Conservation (phyloP, 257 asterid genomes). For the Capsicum rhomboideum region DNA sequence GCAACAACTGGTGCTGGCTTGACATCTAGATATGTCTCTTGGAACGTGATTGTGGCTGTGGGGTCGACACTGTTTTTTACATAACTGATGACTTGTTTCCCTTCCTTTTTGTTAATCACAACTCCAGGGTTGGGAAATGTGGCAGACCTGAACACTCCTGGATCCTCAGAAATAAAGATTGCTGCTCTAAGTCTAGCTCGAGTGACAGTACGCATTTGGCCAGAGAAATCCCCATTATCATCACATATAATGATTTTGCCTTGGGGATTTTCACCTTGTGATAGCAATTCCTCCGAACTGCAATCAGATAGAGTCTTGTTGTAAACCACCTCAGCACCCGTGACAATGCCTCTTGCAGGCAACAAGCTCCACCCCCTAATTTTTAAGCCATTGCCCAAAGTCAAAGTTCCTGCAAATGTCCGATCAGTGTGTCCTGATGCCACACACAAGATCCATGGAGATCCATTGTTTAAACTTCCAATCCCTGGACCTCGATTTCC, state of each 20-base stretch:
- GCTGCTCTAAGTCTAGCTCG: neutral
- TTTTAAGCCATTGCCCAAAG: neutral
- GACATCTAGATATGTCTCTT: neutral
- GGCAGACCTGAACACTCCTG: neutral
- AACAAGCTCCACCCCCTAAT: slow-evolving; percentile 3
- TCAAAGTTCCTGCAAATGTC: slow-evolving; percentile 5
- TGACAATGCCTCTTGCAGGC: neutral
- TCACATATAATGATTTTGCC: neutral
- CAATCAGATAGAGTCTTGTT: neutral
- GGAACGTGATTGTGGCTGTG: neutral
- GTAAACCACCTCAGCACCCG: neutral
- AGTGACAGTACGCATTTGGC: neutral
- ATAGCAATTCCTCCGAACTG: neutral
- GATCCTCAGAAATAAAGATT: slow-evolving; percentile 3
- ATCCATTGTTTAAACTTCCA: slow-evolving; percentile 5
- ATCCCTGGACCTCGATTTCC: neutral
- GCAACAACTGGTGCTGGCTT: neutral
- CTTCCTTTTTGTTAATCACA: neutral
- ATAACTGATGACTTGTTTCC: slow-evolving; percentile 1
- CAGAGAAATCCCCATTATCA: neutral
- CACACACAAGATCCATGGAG: slow-evolving; percentile 4
- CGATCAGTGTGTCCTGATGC: neutral
- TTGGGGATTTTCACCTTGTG: neutral
- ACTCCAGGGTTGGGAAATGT: slow-evolving; percentile 5
- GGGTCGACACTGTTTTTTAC: neutral